Evolutionary conservation across 257 asterid genomes (phyloP), one percentile per base, ranked within the genome.

Genomic region (Phtheirospermum japonicum): DNA sequence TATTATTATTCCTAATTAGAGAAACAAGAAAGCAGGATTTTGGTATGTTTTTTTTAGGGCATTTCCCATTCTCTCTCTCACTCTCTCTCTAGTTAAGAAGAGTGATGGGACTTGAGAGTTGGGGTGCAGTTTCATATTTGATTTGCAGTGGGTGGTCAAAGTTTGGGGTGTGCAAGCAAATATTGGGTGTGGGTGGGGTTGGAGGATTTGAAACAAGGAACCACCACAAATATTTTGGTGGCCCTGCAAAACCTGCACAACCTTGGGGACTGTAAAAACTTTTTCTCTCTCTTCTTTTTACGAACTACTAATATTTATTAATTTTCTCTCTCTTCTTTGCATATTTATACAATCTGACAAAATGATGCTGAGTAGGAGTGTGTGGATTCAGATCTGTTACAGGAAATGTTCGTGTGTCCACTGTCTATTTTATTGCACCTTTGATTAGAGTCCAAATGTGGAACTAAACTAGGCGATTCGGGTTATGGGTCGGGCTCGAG

Each of bases 181-280:
- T 36, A 9, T 9, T 36, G 42, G 42, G 13, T n/a, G 43, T 37
- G 43, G 43, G 43, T 37, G 43, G 43, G 43, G 43, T 37, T 37
- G 48, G 48, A 10, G 28, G 1, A 23, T 18, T 28, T 12, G 18
- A 31, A 45, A 59, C 45, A 53, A 52, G 76, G 66, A 72, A 23
- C 28, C n/a, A 67, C 70, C 73, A 67, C 66, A 73, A 56, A 23
- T 23, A 56, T 73, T 63, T 73, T 57, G 68, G 78, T 73, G 77
- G 78, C 58, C 55, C 75, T 69, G 79, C 57, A 59, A n/a, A 32
- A 3, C 55, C 68, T 42, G 74, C 67, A n/a, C n/a, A 52, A 61
- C 23, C 36, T 69, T 55, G 75, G 79, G 73, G 62, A 52, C 10
- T 37, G 75, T 65, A 49, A 55, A 55, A 36, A 60, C 68, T 59